A percentile compares a stretch with the other conserved stretches of the same genome.
These are phyloP conservation scores for Physcia stellaris DNA, from an alignment of 495 filamentous ascomycete genomes.

Conservation along the genomic window DNA sequence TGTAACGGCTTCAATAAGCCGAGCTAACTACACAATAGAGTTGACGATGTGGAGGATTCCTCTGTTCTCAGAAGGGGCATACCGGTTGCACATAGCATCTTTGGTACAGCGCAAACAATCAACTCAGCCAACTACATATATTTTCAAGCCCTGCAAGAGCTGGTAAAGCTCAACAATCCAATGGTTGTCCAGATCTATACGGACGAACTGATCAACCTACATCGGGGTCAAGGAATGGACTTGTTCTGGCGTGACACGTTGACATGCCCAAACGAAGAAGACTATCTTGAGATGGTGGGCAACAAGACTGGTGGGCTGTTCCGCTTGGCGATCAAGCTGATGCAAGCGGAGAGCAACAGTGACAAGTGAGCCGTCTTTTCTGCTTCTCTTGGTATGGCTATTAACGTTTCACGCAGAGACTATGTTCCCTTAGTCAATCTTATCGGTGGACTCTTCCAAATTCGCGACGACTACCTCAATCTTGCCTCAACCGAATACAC, in stretches of 20 bases:
- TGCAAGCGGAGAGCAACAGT: conserved; percentile 74
- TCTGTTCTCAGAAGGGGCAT: conserved; percentile 74
- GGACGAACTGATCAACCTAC: conserved; percentile 84
- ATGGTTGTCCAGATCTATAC: conserved; percentile 63
- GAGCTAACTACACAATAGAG: conserved; percentile 23
- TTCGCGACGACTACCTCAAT: conserved; percentile 94
- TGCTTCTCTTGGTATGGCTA: background rate
- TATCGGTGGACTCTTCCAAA: conserved; percentile 88
- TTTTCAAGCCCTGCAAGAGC: conserved; percentile 74
- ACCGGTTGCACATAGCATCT: conserved; percentile 89
- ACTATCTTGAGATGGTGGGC: conserved; percentile 96
- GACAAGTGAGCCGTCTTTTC: conserved; percentile 30
- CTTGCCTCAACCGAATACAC: conserved; percentile 59
- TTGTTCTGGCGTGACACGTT: conserved; percentile 93
- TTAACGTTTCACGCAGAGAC: conserved; percentile 30
- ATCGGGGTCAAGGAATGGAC: conserved; percentile 95
- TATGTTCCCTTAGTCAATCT: conserved; percentile 81
- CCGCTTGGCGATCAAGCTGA: conserved; percentile 83
- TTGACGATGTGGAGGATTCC: conserved; percentile 86
- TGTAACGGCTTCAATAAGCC: background rate
- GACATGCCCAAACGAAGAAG: conserved; percentile 85
- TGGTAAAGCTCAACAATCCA: conserved; percentile 62
- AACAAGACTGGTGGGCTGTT: conserved; percentile 98
- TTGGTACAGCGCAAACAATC: conserved; percentile 90
- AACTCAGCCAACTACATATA: conserved; percentile 97